Base-by-base conservation (phyloP, 805 yeast genomes). In the Allodekkera sacchari region DNA sequence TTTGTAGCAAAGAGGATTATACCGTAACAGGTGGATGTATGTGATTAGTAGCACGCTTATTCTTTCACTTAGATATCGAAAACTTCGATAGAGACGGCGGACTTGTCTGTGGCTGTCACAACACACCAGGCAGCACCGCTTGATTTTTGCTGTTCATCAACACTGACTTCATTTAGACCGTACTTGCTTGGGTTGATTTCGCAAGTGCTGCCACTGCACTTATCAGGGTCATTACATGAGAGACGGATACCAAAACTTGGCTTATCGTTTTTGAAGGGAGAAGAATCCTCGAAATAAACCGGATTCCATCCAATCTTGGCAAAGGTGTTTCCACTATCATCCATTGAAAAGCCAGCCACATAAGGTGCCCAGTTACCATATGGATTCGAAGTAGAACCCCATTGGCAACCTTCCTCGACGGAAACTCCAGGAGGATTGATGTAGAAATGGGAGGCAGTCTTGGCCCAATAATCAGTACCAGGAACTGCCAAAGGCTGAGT, bases 261-360 rank as follows among this genome's bases (percentile, higher is more conserved):
- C 40, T 57, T 61, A 4, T 57, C 57, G 45, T 64, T 56, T 40
- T 64, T 61, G 62, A 77, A 81, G 7, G 79, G 72, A 18, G 65
- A 53, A 1, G 60, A 43, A 31, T 64, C 64, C 41, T 80, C 89
- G 45, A 82, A 55, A 56, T 83, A 83, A 35, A 80, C 70, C 11
- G 96, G 95, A 57, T 85, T 85, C 94, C 94, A 84, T 28, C 89
- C 95, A 52, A 85, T 72, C 59, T 83, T 87, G 42, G 83, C 83
- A 53, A 44, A 85, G 3, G 95, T 85, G 53, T 71, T 71, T 20
- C 83, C 79, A 37, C 50, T 58, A 39, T 55, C 57, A 53, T 83
- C 94, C 66, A 73, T 73, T 63, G 85, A 85, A 38, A 88, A 84
- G 42, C 96, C 96, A 11, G 92, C 94, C 41, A 87, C 95, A 46